Base-by-base conservation (phyloP, 1,139 yeast species). In the Pichia sp. region DNA sequence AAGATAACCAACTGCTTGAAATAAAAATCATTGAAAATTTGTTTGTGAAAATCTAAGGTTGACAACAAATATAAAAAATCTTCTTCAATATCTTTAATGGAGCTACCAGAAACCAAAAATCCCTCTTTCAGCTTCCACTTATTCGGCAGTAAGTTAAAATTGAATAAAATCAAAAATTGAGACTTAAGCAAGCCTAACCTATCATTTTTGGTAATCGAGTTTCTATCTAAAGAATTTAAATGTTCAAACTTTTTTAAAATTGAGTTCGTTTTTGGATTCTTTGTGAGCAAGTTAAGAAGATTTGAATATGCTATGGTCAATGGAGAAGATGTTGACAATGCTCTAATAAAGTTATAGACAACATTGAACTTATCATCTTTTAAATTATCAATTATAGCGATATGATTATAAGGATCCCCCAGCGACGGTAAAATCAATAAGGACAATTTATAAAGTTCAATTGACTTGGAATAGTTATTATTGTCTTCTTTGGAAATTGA, bases 401-500 rank as follows among this genome's bases (percentile, higher is more conserved):
- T 71, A 53, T 80, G 85, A 52, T 77, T 76, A 54, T 77, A 77
- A 1, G 86, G 79, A 53, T 80, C 87, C 47, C 82, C 82, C 46
- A 79, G 67, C 1, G 85, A 76, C 1, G 88, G 90, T 36, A 81
- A 61, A 28, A 81, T 61, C 37, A 73, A 55, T 33, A 78, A 72
- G 29, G 86, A 78, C 38, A 67, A 58, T 44, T 73, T 69, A 52
- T 78, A 77, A 52, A 69, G 71, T 50, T 70, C 69, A 27, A 76
- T 59, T 0, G 85, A 67, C 60, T 57, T 70, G 58, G 60, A 64
- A 56, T 61, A 69, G 55, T 55, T 69, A 49, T 64, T 69, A 43
- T 55, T 63, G 45, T 58, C 68, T 53, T 59, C 66, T 50, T 58
- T 66, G 56, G 66, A 69, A 62, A 55, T 63, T 56, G 52, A 64